Percentiles rank a stretch among this genome's conserved stretches.
Conservation (phyloP, 768 basidiomycete species). For the Steccherinum ochraceum region DNA sequence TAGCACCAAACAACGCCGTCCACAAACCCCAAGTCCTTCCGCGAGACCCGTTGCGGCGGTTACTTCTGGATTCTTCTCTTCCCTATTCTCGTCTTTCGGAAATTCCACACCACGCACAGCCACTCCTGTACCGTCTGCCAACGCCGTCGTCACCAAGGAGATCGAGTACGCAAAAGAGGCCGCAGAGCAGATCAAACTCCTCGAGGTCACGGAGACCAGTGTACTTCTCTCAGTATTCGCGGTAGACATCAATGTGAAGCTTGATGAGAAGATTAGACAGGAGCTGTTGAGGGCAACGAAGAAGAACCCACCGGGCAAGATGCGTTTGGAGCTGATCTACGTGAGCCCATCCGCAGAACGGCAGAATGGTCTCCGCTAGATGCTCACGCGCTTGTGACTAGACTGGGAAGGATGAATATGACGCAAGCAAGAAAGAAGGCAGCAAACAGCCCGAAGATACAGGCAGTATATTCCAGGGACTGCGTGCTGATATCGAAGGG, state of each 20-base stretch:
- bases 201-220: slow-evolving; percentile 40
- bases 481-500: slow-evolving; percentile 85
- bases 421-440: slow-evolving; percentile 66
- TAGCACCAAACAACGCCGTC: slow-evolving; percentile 37
- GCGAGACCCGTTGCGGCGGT: slow-evolving; percentile 15
- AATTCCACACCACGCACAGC: slow-evolving; percentile 25
- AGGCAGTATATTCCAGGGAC: slow-evolving; percentile 81
- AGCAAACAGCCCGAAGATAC: slow-evolving; percentile 48
- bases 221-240: slow-evolving; percentile 62
- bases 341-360: too few relatives aligned
- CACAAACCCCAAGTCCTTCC: slow-evolving; percentile 14
- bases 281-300: slow-evolving; percentile 91
- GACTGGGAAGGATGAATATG: slow-evolving; percentile 82
- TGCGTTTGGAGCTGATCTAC: slow-evolving; percentile 83
- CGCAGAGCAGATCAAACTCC: slow-evolving; percentile 18
- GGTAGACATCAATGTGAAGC: slow-evolving; percentile 55
- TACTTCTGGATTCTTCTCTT: slow-evolving; percentile 32
- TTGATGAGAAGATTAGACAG: slow-evolving; percentile 57
- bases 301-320: slow-evolving; percentile 78
- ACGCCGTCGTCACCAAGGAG: slow-evolving; percentile 25
- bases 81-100: slow-evolving; percentile 31
- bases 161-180: slow-evolving; percentile 9
- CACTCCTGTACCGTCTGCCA: slow-evolving; percentile 27
- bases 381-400: slow-evolving; percentile 24
- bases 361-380: not conserved